Base-by-base conservation (phyloP, 2,329 filamentous ascomycete species). In the Acarospora socialis region DNA sequence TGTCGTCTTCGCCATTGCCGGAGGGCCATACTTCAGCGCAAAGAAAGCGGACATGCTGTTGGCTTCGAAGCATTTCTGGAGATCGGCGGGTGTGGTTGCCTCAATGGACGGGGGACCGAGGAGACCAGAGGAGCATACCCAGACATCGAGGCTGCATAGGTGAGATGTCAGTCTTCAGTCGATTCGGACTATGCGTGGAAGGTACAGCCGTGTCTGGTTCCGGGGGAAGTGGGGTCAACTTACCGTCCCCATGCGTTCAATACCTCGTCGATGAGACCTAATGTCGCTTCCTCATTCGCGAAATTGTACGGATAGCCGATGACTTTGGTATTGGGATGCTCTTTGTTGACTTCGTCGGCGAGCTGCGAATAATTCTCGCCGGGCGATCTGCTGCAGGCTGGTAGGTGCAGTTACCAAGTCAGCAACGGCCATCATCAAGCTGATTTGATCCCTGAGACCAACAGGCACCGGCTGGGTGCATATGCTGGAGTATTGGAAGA, bases 21-120 rank as follows among this genome's bases (percentile, higher is more conserved):
- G 64, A 0, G 71, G 70, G 0, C 69, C 70, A 43, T 75, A 74
- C 47, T 76, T 76, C 39, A 76, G 57, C 1, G 70, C 71, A 43
- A 73, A 74, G 56, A 77, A 76, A 2, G 72, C 70, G 5, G 69
- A 68, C 51, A 75, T 62, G 22, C 61, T 61, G 44, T 75, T 73
- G 2, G 68, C 65, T 44, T 74, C 68, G 47, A 75, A 73, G 38
- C 65, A 66, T 28, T 61, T 63, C 45, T 65, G 60, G 9, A 76
- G 53, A 43, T 72, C 68, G 7, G 55, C 51, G 0, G 70, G 66
- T 0, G 65, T 68, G 2, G 70, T 76, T 9, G 59, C 58, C 19
- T 63, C 60, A 37, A 76, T 68, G 1, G 63, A 65, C 0, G 66
- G 56, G 0, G 72, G 71, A 1, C 70, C 70, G 0, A 73, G 60